phyloP scores from a whole-genome alignment of 177 flowering plant genomes.

The Viscum album region DNA sequence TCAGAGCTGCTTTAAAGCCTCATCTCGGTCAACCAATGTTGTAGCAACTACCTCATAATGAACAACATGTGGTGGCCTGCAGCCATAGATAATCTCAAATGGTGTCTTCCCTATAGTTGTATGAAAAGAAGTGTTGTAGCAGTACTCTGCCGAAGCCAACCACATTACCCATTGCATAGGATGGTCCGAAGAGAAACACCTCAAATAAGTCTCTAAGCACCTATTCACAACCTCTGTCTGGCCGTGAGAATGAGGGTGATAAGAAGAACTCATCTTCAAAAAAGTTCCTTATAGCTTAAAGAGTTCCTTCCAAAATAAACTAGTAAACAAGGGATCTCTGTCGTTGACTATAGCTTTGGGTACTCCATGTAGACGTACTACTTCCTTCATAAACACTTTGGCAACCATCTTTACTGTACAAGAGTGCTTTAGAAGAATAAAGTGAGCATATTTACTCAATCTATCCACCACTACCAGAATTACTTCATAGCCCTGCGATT shows the following conservation, averaged over 20 bases:
- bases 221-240: constrained; percentile 6
- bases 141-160: neutral
- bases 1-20: too few species aligned
- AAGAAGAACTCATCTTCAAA: neutral
- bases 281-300: neutral
- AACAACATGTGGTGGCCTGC: neutral
- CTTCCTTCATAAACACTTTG: too few species aligned
- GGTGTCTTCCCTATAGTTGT: neutral
- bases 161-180: neutral
- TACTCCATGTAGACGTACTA: too few species aligned
- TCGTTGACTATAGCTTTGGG: too few species aligned
- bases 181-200: neutral
- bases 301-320: neutral
- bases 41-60: too few species aligned
- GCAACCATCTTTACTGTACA: too few species aligned
- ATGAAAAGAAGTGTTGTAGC: constrained; percentile 3
- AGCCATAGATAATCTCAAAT: neutral
- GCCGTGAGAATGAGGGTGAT: constrained; percentile 9
- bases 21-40: too few species aligned
- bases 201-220: neutral
- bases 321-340: neutral
- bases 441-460: too few species aligned
- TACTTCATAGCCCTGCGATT: too few species aligned
- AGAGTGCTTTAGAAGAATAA: too few species aligned
- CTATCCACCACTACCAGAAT: too few species aligned